Percentiles rank a stretch among this genome's conserved stretches.
phyloP scores from a whole-genome alignment of 192 early-diverging fungal genomes.

The Funneliformis mosseae region DNA sequence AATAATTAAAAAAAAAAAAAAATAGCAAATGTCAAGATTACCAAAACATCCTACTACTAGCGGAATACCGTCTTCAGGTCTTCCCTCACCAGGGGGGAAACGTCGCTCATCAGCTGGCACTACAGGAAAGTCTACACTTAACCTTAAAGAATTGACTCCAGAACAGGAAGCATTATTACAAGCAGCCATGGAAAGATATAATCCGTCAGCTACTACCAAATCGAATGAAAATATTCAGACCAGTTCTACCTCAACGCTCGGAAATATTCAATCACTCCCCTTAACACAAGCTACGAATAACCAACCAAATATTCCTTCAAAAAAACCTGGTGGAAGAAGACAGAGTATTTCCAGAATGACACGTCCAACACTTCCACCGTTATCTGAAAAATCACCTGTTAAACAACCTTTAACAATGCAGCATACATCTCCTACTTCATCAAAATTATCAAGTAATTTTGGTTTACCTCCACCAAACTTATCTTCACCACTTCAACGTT shows the following conservation, averaged over 20 bases:
- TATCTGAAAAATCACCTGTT: constrained; percentile 31
- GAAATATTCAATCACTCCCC: constrained; percentile 19
- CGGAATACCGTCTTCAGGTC: constrained; percentile 36
- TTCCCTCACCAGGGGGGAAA: constrained; percentile 35
- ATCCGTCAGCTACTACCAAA: constrained; percentile 25
- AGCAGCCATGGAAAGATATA: constrained; percentile 46
- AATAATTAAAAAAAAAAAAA: not conserved
- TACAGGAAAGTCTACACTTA: constrained; percentile 19
- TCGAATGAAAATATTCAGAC: constrained; percentile 13
- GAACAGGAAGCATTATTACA: constrained; percentile 47
- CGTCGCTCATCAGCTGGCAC: constrained; percentile 29
- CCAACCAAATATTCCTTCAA: constrained; percentile 3
- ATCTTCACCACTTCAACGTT: constrained; percentile 8
- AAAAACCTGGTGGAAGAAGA: constrained; percentile 18
- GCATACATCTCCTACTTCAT: not conserved
- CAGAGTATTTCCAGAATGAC: constrained; percentile 25
- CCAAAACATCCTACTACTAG: constrained; percentile 43
- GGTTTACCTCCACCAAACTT: constrained; percentile 7
- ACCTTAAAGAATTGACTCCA: constrained; percentile 45
- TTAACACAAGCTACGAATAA: constrained; percentile 34
- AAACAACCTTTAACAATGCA: not conserved
- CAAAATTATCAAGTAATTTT: constrained; percentile 21
- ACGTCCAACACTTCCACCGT: constrained; percentile 34
- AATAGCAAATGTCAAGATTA: constrained; percentile 41
- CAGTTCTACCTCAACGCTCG: constrained; percentile 11